Base-by-base conservation (phyloP, 2,329 filamentous ascomycete species). In the Canariomyces notabilis region DNA sequence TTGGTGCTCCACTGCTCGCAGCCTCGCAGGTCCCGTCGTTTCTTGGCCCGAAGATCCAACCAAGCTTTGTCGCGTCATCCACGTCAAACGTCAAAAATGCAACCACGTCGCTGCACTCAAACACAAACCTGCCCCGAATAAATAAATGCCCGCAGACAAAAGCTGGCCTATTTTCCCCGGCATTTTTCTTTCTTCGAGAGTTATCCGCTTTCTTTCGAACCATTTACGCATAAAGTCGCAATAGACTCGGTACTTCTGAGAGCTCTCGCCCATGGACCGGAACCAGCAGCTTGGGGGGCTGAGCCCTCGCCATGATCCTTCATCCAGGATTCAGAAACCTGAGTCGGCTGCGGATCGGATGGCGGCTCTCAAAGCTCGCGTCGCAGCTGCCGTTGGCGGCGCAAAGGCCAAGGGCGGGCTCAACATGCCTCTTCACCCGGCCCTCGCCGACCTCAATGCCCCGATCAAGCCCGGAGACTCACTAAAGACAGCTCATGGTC, bases 301-400 rank as follows among this genome's bases (percentile, higher is more conserved):
- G n/a, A 75, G 72, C 21, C 76, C 77, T 48, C 75, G 74, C 37
- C 74, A 75, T 57, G 78, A 82, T 65, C 61, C 66, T 34, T 64
- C 72, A 5, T 76, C 74, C 19, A 71, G 77, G 50, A 66, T 82
- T 23, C 73, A 78, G 60, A 75, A 81, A 58, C 58, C 74, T 37
- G 71, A 80, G 54, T 74, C 77, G 15, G 71, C 78, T 53, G 74
- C 83, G 61, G 75, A 88, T 66, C 74, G 79, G 53, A 73, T 91
- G 54, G 88, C 87, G 38, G 83, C 85, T 35, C 76, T 94, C 61
- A 90, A 85, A 65, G 87, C 87, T 19, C 79, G 87, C 57, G 85
- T 93, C 11, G 85, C 85, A 38, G 86, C 86, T 40, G 86, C 87
- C 43, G 84, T 87, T 37, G 79, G 72, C 52, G 69, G 70, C 16